Evolutionary conservation across 1,139 yeast species (phyloP).

Genomic region (Kazachstania sp.): DNA sequence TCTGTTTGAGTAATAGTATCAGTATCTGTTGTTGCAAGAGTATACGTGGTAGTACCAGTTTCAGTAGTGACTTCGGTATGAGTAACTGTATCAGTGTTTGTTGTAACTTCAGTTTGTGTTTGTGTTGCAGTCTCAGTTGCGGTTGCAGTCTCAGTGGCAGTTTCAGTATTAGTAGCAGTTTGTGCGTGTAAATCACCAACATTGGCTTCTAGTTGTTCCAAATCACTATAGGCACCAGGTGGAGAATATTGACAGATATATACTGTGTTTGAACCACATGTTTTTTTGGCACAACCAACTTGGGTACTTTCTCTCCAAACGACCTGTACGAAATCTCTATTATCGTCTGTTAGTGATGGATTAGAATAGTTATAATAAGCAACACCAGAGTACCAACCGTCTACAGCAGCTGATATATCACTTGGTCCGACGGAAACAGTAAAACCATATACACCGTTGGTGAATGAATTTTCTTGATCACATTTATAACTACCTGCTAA

Average conservation of each 20-base stretch:
- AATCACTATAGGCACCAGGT: not conserved
- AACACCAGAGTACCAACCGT: not conserved
- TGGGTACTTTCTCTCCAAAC: conserved; percentile 1
- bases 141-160: not conserved
- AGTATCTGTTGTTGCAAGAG: not conserved
- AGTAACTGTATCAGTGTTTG: not conserved
- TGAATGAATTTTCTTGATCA: not conserved
- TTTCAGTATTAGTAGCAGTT: conserved; percentile 1
- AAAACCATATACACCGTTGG: not conserved
- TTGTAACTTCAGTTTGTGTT: not conserved
- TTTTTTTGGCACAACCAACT: not conserved
- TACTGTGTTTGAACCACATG: not conserved
- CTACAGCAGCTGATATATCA: not conserved
- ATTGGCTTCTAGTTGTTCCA: not conserved
- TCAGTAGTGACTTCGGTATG: conserved; percentile 2
- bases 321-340: not conserved
- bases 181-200: conserved; percentile 2
- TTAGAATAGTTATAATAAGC: not conserved
- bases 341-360: not conserved
- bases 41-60: not conserved
- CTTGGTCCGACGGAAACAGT: not conserved
- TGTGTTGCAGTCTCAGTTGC: not conserved
- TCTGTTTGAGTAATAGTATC: not conserved
- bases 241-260: not conserved
- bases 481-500: conserved; percentile 1